Percentiles rank a stretch among this genome's conserved stretches.
Conservation (phyloP, 345 rosid genomes). For the Luvunga scandens region DNA sequence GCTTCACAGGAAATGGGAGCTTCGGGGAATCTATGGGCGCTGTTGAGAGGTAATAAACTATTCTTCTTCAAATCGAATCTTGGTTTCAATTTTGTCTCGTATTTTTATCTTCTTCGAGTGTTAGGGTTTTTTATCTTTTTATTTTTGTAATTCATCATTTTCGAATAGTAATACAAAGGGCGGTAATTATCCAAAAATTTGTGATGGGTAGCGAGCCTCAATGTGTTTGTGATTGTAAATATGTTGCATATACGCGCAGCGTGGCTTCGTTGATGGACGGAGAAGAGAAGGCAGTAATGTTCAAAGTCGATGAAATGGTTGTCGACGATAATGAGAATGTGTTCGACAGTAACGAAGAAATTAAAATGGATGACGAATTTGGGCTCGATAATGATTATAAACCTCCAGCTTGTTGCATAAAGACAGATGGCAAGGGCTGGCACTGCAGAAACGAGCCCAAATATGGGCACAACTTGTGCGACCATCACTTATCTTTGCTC, state of each 20-base stretch:
- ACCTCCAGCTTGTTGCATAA: slow-evolving; percentile 15
- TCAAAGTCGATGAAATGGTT: slow-evolving; percentile 33
- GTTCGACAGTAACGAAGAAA: slow-evolving; percentile 17
- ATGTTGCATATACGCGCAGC: slow-evolving; percentile 28
- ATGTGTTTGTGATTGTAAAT: slow-evolving; percentile 19
- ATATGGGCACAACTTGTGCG: slow-evolving; percentile 25
- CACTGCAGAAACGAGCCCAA: slow-evolving; percentile 24
- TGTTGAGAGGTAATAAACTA: slow-evolving; percentile 51
- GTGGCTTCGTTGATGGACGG: slow-evolving; percentile 42
- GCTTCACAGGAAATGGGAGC: slow-evolving; percentile 59
- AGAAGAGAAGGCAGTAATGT: slow-evolving; percentile 23
- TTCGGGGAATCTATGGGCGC: slow-evolving; percentile 60
- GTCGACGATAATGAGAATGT: slow-evolving; percentile 31
- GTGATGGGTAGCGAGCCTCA: slow-evolving; percentile 17
- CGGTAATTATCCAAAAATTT: slow-evolving; percentile 36
- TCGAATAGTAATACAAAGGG: slow-evolving; percentile 14
- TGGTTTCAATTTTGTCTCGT: slow-evolving; percentile 11
- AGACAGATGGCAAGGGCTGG: slow-evolving; percentile 33
- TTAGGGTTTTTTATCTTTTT: slow-evolving; percentile 49
- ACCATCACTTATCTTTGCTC: slow-evolving; percentile 23
- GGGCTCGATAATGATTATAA: slow-evolving; percentile 12
- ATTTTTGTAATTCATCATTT: neutral
- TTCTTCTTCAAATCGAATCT: slow-evolving; percentile 22
- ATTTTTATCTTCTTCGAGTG: slow-evolving; percentile 21
- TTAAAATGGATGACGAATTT: slow-evolving; percentile 14